Percentiles rank a stretch among this genome's conserved stretches.
phyloP scores from a whole-genome alignment of 208 protist genomes.

The Wallacemonas collosoma region DNA sequence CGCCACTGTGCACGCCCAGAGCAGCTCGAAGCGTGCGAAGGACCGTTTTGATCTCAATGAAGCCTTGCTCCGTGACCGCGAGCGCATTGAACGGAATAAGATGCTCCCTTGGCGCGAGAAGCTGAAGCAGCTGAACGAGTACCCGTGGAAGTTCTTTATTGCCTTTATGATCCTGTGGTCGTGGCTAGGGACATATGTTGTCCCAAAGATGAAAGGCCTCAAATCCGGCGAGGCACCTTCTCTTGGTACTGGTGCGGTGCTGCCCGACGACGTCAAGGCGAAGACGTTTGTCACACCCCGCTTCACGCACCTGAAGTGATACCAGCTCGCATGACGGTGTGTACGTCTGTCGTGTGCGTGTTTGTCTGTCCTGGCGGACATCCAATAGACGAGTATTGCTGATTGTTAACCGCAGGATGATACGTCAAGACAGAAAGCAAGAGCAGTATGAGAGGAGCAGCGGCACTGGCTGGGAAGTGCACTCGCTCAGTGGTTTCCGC shows the following conservation, averaged over 20 bases:
- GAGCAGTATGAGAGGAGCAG: too few relatives aligned
- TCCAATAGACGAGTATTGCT: too few relatives aligned
- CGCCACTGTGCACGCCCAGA: conserved; percentile 44
- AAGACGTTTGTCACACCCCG: conserved; percentile 28
- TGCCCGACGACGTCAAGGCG: conserved; percentile 38
- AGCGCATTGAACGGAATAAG: conserved; percentile 39
- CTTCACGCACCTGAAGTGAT: conserved; percentile 28
- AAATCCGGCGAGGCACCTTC: conserved; percentile 39
- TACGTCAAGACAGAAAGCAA: too few relatives aligned
- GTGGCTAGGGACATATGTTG: conserved; percentile 61
- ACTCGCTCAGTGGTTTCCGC: too few relatives aligned
- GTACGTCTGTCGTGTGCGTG: not conserved
- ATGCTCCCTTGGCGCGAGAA: conserved; percentile 48
- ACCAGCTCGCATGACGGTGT: not conserved
- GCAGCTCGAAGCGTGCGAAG: conserved; percentile 42
- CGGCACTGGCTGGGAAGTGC: too few relatives aligned
- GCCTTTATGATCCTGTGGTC: conserved; percentile 79
- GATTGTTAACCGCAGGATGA: too few relatives aligned
- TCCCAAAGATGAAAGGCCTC: conserved; percentile 66
- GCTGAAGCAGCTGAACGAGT: conserved; percentile 43
- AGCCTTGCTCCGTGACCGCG: conserved; percentile 49
- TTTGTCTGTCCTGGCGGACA: too few relatives aligned
- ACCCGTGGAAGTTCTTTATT: conserved; percentile 77
- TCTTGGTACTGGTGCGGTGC: conserved; percentile 22
- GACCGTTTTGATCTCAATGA: conserved; percentile 52